Evolutionary conservation across 1,284 basidiomycete genomes (phyloP).

Genomic region (Microstroma glucosiphilum): DNA sequence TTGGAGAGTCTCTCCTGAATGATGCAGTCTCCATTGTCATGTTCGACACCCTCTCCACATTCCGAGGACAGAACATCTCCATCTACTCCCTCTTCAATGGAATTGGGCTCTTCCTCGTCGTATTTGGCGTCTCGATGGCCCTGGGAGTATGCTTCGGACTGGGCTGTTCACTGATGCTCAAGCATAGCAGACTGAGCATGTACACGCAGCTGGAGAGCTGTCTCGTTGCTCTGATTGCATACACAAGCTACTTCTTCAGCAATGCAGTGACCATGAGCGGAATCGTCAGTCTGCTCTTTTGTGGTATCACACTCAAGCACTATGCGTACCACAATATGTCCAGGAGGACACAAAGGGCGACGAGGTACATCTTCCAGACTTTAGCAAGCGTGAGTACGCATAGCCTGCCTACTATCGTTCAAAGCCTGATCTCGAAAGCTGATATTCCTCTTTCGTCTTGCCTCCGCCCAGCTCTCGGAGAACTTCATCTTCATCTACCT

Average conservation of each 20-base stretch:
- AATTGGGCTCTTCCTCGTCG: slow-evolving; percentile 88
- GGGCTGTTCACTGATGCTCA: slow-evolving; percentile 80
- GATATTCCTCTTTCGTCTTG: neutral
- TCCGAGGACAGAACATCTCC: slow-evolving; percentile 83
- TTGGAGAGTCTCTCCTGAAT: slow-evolving; percentile 93
- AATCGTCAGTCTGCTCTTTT: slow-evolving; percentile 95
- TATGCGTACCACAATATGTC: slow-evolving; percentile 99
- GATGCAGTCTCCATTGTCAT: slow-evolving; percentile 99
- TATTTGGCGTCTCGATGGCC: slow-evolving; percentile 88
- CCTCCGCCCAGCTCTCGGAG: slow-evolving; percentile 68
- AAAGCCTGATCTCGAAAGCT: neutral
- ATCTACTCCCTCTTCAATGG: slow-evolving; percentile 87
- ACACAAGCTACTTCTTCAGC: slow-evolving; percentile 98
- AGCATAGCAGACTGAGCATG: slow-evolving; percentile 79
- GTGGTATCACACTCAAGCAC: slow-evolving; percentile 97
- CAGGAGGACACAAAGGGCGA: slow-evolving; percentile 80
- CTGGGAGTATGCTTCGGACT: slow-evolving; percentile 88
- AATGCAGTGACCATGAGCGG: slow-evolving; percentile 91
- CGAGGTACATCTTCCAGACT: slow-evolving; percentile 67
- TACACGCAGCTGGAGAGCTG: slow-evolving; percentile 84
- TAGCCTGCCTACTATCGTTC: neutral
- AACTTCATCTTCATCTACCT: slow-evolving; percentile 99
- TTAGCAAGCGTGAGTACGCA: slow-evolving; percentile 31
- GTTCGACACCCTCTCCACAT: slow-evolving; percentile 92
- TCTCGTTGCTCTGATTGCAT: slow-evolving; percentile 85